Conservation (phyloP, 2,329 filamentous ascomycete genomes). For the Penicillium sp. region DNA sequence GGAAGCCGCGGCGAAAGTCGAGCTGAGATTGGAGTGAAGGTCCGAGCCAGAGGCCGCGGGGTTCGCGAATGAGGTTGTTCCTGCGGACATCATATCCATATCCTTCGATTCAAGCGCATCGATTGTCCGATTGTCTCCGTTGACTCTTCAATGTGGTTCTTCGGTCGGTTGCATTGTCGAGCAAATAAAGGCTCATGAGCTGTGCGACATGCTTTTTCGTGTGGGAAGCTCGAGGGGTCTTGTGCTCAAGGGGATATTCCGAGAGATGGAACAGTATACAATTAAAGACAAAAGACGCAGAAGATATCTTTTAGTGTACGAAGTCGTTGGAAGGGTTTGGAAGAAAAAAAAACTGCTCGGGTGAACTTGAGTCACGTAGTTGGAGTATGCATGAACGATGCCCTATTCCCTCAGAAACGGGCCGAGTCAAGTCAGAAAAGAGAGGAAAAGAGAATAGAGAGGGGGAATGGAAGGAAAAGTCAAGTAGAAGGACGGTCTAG, state of each 20-base stretch:
- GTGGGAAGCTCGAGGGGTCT: not conserved
- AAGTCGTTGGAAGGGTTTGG: slow-evolving; percentile 9
- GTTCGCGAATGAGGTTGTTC: slow-evolving; percentile 24
- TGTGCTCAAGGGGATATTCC: not conserved
- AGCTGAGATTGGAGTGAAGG: slow-evolving; percentile 34
- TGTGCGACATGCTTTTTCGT: slow-evolving; percentile 13
- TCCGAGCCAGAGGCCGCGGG: slow-evolving; percentile 33
- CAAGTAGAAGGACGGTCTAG: slow-evolving; percentile 10
- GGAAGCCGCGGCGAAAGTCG: slow-evolving; percentile 34
- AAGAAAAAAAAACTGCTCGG: slow-evolving; percentile 6
- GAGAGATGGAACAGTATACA: not conserved
- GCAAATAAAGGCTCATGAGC: slow-evolving; percentile 20
- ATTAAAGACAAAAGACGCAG: slow-evolving; percentile 18
- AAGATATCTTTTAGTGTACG: slow-evolving; percentile 19
- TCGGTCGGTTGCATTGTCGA: slow-evolving; percentile 30
- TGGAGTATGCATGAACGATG: not conserved
- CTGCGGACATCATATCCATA: slow-evolving; percentile 34
- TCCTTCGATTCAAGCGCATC: slow-evolving; percentile 17
- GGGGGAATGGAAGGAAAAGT: slow-evolving; percentile 10
- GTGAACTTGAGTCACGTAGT: not conserved
- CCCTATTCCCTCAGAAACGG: not conserved
- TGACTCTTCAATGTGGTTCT: slow-evolving; percentile 17
- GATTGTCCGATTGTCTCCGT: slow-evolving; percentile 19
- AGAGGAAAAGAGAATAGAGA: not conserved
- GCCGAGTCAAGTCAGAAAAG: slow-evolving; percentile 4